Evolutionary conservation across 2,329 filamentous ascomycete species (phyloP).

Genomic region (Aspergillus fischeri): DNA sequence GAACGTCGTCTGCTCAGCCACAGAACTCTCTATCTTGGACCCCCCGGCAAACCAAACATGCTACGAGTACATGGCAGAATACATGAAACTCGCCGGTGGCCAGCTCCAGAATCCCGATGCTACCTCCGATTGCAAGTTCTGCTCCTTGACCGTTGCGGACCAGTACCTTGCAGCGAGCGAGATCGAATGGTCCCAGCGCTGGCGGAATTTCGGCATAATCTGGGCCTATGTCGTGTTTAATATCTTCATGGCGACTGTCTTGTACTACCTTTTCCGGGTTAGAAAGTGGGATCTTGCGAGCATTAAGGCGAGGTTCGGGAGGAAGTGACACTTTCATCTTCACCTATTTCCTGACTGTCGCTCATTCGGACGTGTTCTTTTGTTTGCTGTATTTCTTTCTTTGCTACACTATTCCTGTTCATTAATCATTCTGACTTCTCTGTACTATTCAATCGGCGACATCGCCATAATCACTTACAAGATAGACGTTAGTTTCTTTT

Average conservation of each 20-base stretch:
- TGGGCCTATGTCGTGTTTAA: slow-evolving; percentile 59
- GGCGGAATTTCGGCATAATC: slow-evolving; percentile 65
- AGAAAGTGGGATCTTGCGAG: slow-evolving; percentile 18
- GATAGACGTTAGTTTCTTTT: background rate
- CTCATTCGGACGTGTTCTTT: background rate
- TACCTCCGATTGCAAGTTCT: slow-evolving; percentile 51
- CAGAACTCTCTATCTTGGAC: slow-evolving; percentile 64
- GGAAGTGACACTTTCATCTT: background rate
- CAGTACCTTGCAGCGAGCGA: slow-evolving; percentile 40
- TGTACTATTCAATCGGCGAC: background rate
- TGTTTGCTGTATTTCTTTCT: no score
- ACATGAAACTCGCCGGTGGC: slow-evolving; percentile 49
- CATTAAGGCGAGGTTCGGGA: background rate
- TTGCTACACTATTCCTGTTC: background rate
- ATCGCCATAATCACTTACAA: background rate
- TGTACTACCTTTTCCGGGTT: slow-evolving; percentile 37
- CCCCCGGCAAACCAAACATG: slow-evolving; percentile 59
- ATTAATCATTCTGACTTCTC: background rate
- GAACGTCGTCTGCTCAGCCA: slow-evolving; percentile 59
- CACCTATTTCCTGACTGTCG: no score
- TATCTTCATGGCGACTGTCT: slow-evolving; percentile 46
- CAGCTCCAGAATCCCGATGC: slow-evolving; percentile 50
- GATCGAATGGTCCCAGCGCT: slow-evolving; percentile 54
- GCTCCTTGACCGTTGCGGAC: slow-evolving; percentile 31
- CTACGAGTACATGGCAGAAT: slow-evolving; percentile 52